Evolutionary conservation across 2,329 filamentous ascomycete species (phyloP), one percentile per base, ranked within the genome.

Genomic region (Exophiala spinifera): DNA sequence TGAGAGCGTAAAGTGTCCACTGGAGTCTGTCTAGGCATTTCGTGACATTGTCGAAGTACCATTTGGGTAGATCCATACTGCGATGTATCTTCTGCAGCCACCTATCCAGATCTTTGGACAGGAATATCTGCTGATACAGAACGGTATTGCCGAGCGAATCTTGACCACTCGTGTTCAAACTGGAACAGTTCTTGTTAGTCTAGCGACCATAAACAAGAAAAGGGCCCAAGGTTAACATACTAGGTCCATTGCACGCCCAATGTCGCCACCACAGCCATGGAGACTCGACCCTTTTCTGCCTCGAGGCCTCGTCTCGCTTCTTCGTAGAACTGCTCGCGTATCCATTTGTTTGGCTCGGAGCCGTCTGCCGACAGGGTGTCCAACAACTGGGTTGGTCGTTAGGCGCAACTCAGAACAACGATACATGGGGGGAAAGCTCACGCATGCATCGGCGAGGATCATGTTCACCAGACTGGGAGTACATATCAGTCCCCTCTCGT

Each of bases 381-480:
- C 2, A 60, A 53, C 21, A 57, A 34, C 57, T 60, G 36, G 14
- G n/a, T n/a, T n/a, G n/a, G n/a, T n/a, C n/a, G n/a, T n/a, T n/a
- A n/a, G n/a, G n/a, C n/a, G n/a, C n/a, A n/a, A n/a, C n/a, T n/a
- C 4, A n/a, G 28, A 10, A 7, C 7, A 31, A 10, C 7, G 28
- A 31, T 6, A 25, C 23, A 7, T 10, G 28, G 11, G 7, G 7
- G 11, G 49, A 36, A 14, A 28, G 64, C 67, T 53, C 61, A 69
- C 68, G 61, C 68, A 67, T 31, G 67, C 65, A 47, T 68, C 64
- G 14, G 55, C 55, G 11, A 58, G 46, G 17, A 58, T 51, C 40
- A 48, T 52, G 33, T 71, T 71, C 21, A 70, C 69, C 39, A 71
- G 58, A 40, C 68, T 70, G 2, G 68, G 65, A 1, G 68, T 67